Base-by-base conservation (phyloP, 768 basidiomycete species). In the Candolleomyces eurysporus region DNA sequence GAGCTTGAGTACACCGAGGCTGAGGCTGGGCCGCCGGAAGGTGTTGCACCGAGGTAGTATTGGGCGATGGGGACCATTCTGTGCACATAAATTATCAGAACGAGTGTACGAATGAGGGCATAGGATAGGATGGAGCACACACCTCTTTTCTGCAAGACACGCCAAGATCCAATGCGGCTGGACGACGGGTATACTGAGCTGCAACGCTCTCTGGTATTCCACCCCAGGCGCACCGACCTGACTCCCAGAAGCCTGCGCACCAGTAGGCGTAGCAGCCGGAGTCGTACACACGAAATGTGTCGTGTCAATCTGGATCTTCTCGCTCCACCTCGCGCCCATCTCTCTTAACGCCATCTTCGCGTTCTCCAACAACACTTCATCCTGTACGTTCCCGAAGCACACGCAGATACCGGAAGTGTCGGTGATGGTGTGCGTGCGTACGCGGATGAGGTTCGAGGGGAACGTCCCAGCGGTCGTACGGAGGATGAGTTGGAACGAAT, bases 271-370 rank as follows among this genome's bases (percentile, higher is more conserved):
- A 10, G 86, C 82, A 0, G 88, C 89, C 3, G 95, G 94, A 0
- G 91, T 94, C 17, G 94, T 96, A 71, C 95, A 96, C 46, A 98
- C 95, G 66, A 97, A 99, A 73, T 99, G 96, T 0, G 96, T 98
- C 10, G 96, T 98, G 70, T 99, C 96, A 61, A 98, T 96, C 76
- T 96, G 92, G 45, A 99, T 95, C 68, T 87, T 90, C 65, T 96
- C 90, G 68, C 88, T 92, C 89, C 90, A 95, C 65, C 90, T 90
- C 0, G 93, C 96, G 46, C 82, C 84, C 91, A 98, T 97, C 67
- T 91, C 88, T 50, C 82, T 71, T 57, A 99, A 74, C 8, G 94
- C 92, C 59, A 85, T 71, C 72, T 92, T 93, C 36, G 90, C 88
- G 63, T 94, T 88, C 68, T 92, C 89, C 59, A 96, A 79, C 60